A percentile compares a stretch with the other conserved stretches of the same genome.
Evolutionary conservation across 2,329 filamentous ascomycete species (phyloP).

Genomic region (Fusarium sp.): DNA sequence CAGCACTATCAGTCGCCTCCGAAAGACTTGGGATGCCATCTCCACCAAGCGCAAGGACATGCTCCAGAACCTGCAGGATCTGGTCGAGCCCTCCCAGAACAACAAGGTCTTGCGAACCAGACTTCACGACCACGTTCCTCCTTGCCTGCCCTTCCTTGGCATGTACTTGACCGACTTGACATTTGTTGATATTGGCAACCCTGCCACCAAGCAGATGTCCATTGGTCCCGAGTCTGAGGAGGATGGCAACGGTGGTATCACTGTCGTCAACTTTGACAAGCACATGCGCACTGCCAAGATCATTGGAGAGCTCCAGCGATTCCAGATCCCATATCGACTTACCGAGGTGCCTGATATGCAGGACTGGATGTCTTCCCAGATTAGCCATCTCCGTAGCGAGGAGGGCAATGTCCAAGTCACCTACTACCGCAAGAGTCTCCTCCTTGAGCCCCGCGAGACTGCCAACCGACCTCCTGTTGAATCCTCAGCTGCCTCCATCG

Average conservation of each 20-base stretch:
- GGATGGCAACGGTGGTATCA: conserved; percentile 74
- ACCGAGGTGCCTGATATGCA: conserved; percentile 88
- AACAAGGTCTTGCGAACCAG: conserved; percentile 87
- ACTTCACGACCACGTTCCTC: conserved; percentile 86
- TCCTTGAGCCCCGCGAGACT: conserved; percentile 81
- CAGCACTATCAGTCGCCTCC: conserved; percentile 88
- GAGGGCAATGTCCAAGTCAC: conserved; percentile 69
- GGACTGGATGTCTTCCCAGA: conserved; percentile 89
- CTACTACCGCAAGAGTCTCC: conserved; percentile 84
- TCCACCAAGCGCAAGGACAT: conserved; percentile 85
- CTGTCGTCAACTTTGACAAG: conserved; percentile 98
- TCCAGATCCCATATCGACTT: conserved; percentile 92
- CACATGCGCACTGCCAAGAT: conserved; percentile 94
- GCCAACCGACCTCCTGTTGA: conserved; percentile 50
- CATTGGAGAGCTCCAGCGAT: conserved; percentile 93
- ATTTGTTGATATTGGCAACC: conserved; percentile 95
- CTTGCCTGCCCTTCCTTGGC: conserved; percentile 94
- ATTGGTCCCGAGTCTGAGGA: conserved; percentile 64
- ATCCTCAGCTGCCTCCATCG: conserved; percentile 49
- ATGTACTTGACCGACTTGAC: conserved; percentile 97
- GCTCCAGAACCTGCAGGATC: conserved; percentile 81
- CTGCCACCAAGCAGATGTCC: conserved; percentile 80
- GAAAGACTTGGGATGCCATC: conserved; percentile 91
- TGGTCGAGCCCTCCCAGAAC: conserved; percentile 92
- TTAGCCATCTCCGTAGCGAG: conserved; percentile 76